These are phyloP conservation scores for Melanomma pulvis-pyrius DNA, from an alignment of 495 filamentous ascomycete genomes.

Conservation along the genomic window DNA sequence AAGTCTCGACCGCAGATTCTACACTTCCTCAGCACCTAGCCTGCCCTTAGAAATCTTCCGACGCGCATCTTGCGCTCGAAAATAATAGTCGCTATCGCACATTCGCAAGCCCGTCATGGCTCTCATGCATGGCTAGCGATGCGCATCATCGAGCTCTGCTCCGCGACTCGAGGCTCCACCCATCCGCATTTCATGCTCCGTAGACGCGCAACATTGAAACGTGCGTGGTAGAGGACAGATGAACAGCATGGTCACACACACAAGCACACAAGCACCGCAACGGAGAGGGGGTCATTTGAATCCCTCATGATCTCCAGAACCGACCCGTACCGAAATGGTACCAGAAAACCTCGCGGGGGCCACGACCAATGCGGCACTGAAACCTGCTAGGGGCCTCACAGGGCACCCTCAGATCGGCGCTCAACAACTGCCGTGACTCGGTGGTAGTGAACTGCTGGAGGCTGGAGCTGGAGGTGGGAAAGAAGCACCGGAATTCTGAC, in stretches of 20 bases:
- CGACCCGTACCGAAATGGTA: constrained; percentile 20
- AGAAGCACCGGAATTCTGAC: not conserved
- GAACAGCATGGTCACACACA: too few relatives aligned
- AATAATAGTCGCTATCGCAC: constrained; percentile 1
- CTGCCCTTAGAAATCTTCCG: not conserved
- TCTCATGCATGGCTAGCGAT: not conserved
- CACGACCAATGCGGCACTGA: constrained; percentile 1
- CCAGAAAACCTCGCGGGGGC: constrained; percentile 3
- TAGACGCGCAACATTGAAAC: not conserved
- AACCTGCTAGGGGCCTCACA: not conserved
- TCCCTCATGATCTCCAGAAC: constrained; percentile 18
- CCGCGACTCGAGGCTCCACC: not conserved
- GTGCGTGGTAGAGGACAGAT: too few relatives aligned
- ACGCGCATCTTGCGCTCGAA: constrained; percentile 16
- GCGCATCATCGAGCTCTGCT: constrained; percentile 11
- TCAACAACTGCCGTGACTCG: constrained; percentile 7
- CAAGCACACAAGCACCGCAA: too few relatives aligned
- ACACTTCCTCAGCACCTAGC: not conserved
- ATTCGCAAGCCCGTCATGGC: not conserved
- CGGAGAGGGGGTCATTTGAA: too few relatives aligned
- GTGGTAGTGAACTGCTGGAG: constrained; percentile 11
- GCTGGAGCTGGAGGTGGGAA: not conserved
- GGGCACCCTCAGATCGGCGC: not conserved
- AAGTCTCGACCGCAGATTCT: not conserved
- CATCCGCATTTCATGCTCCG: not conserved